phyloP scores from a whole-genome alignment of 2,329 filamentous ascomycete genomes.

The Microdochium paspali region DNA sequence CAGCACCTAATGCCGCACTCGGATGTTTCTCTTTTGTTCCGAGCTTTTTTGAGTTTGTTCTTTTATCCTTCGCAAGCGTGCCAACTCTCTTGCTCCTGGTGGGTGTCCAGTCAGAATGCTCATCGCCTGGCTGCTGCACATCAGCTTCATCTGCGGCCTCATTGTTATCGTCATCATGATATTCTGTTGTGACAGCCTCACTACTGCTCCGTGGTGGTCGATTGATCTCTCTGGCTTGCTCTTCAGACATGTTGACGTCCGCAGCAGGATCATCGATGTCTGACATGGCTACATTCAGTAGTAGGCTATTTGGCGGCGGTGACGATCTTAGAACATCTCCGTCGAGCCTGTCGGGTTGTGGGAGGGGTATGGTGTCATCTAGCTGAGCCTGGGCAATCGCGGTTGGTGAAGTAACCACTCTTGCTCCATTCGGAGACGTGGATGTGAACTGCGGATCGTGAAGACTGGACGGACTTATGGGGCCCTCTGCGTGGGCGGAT shows the following conservation, averaged over 20 bases:
- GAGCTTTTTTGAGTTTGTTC: slow-evolving; percentile 5
- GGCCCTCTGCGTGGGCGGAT: background rate
- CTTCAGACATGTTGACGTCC: background rate
- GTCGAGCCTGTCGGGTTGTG: background rate
- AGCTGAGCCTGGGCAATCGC: background rate
- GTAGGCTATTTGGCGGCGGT: background rate
- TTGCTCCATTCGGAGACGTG: background rate
- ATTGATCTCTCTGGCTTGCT: background rate
- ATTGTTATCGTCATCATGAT: background rate
- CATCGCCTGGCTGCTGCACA: background rate
- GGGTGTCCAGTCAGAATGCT: background rate
- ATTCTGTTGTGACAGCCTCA: background rate
- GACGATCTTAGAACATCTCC: background rate
- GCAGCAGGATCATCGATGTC: background rate
- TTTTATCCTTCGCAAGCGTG: slow-evolving; percentile 1
- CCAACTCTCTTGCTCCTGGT: background rate
- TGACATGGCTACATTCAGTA: background rate
- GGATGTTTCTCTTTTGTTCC: background rate
- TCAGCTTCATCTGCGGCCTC: background rate
- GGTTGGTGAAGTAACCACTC: background rate
- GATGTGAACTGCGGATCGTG: background rate
- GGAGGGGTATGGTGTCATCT: background rate
- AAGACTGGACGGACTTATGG: background rate
- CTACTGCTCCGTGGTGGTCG: background rate
- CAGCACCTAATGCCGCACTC: no score